Base-by-base conservation (phyloP, 257 asterid species). In the Fraxinus quadrangulata region DNA sequence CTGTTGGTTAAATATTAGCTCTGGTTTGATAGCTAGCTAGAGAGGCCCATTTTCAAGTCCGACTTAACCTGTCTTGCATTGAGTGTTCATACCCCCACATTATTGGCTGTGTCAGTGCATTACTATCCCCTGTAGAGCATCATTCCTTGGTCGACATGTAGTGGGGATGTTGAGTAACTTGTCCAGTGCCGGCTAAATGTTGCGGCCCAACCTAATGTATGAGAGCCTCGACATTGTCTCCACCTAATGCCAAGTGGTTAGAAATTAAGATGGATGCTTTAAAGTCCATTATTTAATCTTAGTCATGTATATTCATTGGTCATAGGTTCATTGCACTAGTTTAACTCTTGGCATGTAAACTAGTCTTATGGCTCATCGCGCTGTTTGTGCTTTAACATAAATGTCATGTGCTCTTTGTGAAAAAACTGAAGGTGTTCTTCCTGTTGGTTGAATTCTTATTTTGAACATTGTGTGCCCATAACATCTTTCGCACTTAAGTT, bases 211-310 rank as follows among this genome's bases (percentile, higher is more conserved):
- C 6, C 68, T 61, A 61, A 23, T 61, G 16, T 61, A 59, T 21
- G 30, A 9, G 31, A 19, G 24, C 47, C 39, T 24, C 68, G 45
- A 21, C 69, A 49, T 39, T 61, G 68, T 47, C 30, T 61, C 77
- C 39, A 56, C 65, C 61, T 49, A 73, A 72, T 30, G 34, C 73
- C 34, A 78, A 56, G 76, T 83, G 68, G 70, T 37, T 9, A 19
- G 66, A 37, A 39, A 45, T 49, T 83, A 37, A 5, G 31, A 16
- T 31, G 65, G 61, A 23, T 77, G 77, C 56, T 70, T 61, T 66
- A 33, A 21, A 67, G 66, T 51, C 49, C 13, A 17, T 68, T 21
- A 33, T 30, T 26, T 63, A 63, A 37, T 54, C 71, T 28, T 47
- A 31, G 47, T 67, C 40, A 28, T 33, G 23, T 14, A 28, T 73